Percentiles rank a stretch among this genome's conserved stretches.
Conservation (phyloP, 2,329 filamentous ascomycete species). For the Raffaelea ambrosiae region DNA sequence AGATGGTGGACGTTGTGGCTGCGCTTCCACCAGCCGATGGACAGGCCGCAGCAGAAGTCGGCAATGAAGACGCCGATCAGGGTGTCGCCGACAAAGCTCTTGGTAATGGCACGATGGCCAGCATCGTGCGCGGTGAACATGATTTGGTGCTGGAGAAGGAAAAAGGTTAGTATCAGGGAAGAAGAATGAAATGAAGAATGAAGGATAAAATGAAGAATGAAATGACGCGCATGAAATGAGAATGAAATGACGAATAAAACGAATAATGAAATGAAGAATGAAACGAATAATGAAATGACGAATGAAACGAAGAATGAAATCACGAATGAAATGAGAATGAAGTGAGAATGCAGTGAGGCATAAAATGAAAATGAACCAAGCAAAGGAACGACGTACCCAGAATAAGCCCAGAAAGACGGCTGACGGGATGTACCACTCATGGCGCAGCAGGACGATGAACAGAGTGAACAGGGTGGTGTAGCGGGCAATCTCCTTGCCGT, state of each 20-base stretch:
- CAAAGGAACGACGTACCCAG: slow-evolving; percentile 45
- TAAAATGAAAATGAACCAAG: no score
- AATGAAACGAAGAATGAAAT: slow-evolving; percentile 11
- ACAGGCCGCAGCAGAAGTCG: slow-evolving; percentile 57
- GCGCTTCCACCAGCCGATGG: slow-evolving; percentile 62
- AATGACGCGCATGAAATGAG: no score
- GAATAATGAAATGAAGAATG: no score
- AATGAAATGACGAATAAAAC: background rate
- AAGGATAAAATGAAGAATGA: slow-evolving; percentile 12
- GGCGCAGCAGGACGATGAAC: slow-evolving; percentile 36
- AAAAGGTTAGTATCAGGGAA: slow-evolving; percentile 39
- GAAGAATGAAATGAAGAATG: slow-evolving; percentile 25
- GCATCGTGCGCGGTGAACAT: slow-evolving; percentile 62
- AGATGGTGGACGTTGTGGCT: slow-evolving; percentile 62
- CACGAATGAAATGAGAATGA: background rate
- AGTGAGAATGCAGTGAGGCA: no score
- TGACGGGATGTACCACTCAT: slow-evolving; percentile 48
- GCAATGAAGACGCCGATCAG: slow-evolving; percentile 55
- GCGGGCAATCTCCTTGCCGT: slow-evolving; percentile 48
- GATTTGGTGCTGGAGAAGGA: slow-evolving; percentile 57
- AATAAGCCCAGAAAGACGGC: slow-evolving; percentile 52
- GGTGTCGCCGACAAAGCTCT: slow-evolving; percentile 48
- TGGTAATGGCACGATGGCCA: slow-evolving; percentile 54
- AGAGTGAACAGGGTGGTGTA: slow-evolving; percentile 41
- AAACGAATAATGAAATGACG: slow-evolving; percentile 34